Percentiles rank a stretch among this genome's conserved stretches.
Conservation (phyloP, 2,329 filamentous ascomycete species). For the Sordariomycetes sp. region DNA sequence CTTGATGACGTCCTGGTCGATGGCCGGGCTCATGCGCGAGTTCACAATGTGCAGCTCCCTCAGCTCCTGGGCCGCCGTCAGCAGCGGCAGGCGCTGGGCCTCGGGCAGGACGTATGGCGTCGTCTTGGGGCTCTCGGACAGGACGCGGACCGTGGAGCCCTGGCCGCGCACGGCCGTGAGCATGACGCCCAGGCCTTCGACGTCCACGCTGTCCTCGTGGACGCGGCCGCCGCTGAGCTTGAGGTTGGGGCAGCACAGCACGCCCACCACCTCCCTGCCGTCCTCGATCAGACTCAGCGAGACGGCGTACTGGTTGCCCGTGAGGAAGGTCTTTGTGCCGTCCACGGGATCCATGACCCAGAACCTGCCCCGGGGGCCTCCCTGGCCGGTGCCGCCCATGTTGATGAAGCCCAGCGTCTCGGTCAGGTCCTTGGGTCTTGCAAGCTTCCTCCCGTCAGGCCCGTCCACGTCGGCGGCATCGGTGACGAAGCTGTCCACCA, state of each 20-base stretch:
- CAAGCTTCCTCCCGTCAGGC: slow-evolving; percentile 14
- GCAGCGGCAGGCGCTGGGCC: slow-evolving; percentile 7
- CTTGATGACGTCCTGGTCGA: slow-evolving; percentile 20
- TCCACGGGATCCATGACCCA: slow-evolving; percentile 60
- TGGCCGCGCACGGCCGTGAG: slow-evolving; percentile 21
- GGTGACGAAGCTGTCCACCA: slow-evolving; percentile 47
- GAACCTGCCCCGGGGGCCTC: slow-evolving; percentile 28
- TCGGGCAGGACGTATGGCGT: slow-evolving; percentile 10
- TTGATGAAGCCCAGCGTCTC: slow-evolving; percentile 56
- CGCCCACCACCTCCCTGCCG: slow-evolving; percentile 47
- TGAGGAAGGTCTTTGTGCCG: slow-evolving; percentile 53
- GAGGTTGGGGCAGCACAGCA: slow-evolving; percentile 54
- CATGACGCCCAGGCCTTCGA: slow-evolving; percentile 22
- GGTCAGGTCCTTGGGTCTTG: slow-evolving; percentile 32
- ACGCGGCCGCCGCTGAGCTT: slow-evolving; percentile 24
- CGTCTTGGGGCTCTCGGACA: slow-evolving; percentile 11
- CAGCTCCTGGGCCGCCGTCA: slow-evolving; percentile 10
- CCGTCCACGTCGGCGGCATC: slow-evolving; percentile 8
- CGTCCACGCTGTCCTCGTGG: slow-evolving; percentile 20
- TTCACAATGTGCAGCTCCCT: slow-evolving; percentile 22
- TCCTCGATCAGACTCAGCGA: slow-evolving; percentile 49
- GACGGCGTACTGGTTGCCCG: slow-evolving; percentile 53
- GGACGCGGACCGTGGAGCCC: slow-evolving; percentile 17
- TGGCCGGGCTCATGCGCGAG: slow-evolving; percentile 18
- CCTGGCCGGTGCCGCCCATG: slow-evolving; percentile 34